Conservation (phyloP, 345 rosid genomes). For the Zanthoxylum bungeanum region DNA sequence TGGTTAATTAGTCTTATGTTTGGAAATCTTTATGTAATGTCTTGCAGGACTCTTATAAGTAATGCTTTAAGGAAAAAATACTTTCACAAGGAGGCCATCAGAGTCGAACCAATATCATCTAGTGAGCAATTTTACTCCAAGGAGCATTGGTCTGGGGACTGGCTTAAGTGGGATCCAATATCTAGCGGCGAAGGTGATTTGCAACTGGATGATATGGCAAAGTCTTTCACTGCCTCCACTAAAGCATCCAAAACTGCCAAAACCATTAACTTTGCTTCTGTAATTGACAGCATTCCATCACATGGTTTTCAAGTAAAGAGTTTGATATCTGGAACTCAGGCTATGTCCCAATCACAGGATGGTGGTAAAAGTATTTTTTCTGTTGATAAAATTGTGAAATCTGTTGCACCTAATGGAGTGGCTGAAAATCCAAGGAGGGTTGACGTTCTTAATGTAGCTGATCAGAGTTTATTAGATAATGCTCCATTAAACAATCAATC, state of each 20-base stretch:
- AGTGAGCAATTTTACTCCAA: conserved; percentile 32
- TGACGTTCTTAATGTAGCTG: conserved; percentile 18
- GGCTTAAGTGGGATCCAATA: conserved; percentile 81
- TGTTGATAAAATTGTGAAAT: conserved; percentile 17
- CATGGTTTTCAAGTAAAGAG: conserved; percentile 47
- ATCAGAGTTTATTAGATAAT: conserved; percentile 17
- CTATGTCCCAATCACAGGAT: conserved; percentile 20
- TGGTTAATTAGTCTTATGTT: conserved; percentile 10
- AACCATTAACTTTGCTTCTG: conserved; percentile 53
- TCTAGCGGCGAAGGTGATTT: conserved; percentile 91
- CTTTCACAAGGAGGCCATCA: conserved; percentile 69
- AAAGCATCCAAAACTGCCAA: conserved; percentile 34
- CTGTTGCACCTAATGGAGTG: conserved; percentile 19
- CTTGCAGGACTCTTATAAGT: conserved; percentile 55
- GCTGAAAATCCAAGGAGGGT: conserved; percentile 16
- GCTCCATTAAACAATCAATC: conserved; percentile 12
- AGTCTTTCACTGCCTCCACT: conserved; percentile 47
- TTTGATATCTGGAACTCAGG: conserved; percentile 31
- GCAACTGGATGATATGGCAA: conserved; percentile 59
- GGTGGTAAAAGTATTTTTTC: conserved; percentile 12
- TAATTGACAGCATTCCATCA: conserved; percentile 40
- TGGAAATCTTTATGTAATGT: conserved; percentile 7
- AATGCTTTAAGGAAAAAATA: conserved; percentile 65
- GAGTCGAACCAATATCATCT: conserved; percentile 50
- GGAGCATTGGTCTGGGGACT: conserved; percentile 40